Conservation (phyloP, 2,329 filamentous ascomycete genomes). For the Cytospora schulzeri region DNA sequence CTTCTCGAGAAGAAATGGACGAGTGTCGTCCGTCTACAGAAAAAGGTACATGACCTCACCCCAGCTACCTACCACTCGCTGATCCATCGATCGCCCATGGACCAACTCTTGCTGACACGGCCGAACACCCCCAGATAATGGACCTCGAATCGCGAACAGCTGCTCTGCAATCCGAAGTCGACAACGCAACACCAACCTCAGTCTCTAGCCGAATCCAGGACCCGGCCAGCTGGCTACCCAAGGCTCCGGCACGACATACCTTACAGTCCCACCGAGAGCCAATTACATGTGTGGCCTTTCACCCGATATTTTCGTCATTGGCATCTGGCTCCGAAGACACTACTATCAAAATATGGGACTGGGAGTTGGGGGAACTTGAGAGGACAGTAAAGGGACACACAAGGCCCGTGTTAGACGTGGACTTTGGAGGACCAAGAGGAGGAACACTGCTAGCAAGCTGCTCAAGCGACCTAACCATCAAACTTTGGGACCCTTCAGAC, state of each 20-base stretch:
- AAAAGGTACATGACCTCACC: conserved; percentile 65
- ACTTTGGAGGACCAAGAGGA: conserved; percentile 84
- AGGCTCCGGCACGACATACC: conserved; percentile 76
- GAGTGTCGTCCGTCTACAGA: conserved; percentile 89
- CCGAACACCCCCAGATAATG: conserved; percentile 71
- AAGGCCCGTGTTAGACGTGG: conserved; percentile 82
- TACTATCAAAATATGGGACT: conserved; percentile 97
- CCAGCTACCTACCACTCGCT: conserved; percentile 25
- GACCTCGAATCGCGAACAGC: conserved; percentile 80
- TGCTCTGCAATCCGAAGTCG: conserved; percentile 78
- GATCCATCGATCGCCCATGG: neutral
- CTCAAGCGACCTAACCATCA: conserved; percentile 88
- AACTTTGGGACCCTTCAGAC: conserved; percentile 89
- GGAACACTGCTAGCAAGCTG: conserved; percentile 79
- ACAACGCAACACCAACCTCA: conserved; percentile 76
- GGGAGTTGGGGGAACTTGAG: conserved; percentile 89
- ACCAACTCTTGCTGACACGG: conserved; percentile 14
- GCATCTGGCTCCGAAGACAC: conserved; percentile 90
- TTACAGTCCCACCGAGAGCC: conserved; percentile 80
- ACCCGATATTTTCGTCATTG: conserved; percentile 86
- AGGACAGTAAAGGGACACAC: conserved; percentile 91
- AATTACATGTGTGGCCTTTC: conserved; percentile 88
- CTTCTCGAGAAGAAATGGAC: conserved; percentile 99
- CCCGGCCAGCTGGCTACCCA: conserved; percentile 83
- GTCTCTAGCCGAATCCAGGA: conserved; percentile 81